A percentile compares a stretch with the other conserved stretches of the same genome.
Evolutionary conservation across 768 basidiomycete species (phyloP).

Genomic region (Xerocomus brunneocitrinus): DNA sequence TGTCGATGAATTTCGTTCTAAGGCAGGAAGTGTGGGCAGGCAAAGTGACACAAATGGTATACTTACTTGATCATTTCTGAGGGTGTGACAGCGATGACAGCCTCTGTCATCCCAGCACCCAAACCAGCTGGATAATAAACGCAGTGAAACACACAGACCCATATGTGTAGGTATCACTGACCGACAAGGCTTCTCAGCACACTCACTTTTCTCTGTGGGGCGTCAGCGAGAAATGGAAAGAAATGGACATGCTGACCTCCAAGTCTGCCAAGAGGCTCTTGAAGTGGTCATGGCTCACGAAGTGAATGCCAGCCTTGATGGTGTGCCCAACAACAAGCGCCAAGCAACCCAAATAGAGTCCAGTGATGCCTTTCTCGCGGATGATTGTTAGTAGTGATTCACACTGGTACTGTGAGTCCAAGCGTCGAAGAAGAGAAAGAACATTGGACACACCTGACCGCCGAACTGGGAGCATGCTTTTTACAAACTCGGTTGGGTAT

Average conservation of each 20-base stretch:
- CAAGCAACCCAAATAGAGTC: conserved; percentile 90
- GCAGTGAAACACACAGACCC: conserved; percentile 7
- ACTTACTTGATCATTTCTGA: conserved; percentile 97
- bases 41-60: background rate
- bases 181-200: conserved; percentile 81
- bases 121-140: conserved; percentile 51
- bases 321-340: conserved; percentile 91
- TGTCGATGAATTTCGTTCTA: conserved; percentile 96
- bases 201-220: conserved; percentile 77
- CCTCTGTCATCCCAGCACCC: conserved; percentile 89
- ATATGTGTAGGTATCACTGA: conserved; percentile 26
- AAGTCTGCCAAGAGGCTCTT: conserved; percentile 78
- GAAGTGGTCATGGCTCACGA: conserved; percentile 91
- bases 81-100: conserved; percentile 91
- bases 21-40: background rate
- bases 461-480: conserved; percentile 90
- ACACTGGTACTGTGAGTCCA: conserved; percentile 34
- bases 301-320: conserved; percentile 91
- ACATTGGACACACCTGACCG: conserved; percentile 49
- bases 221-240: background rate
- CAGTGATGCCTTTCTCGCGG: conserved; percentile 66
- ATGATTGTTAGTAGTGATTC: conserved; percentile 74
- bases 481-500: conserved; percentile 89
- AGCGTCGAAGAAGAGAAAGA: too few relatives aligned
- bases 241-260: conserved; percentile 48